A percentile compares a stretch with the other conserved stretches of the same genome.
Conservation (phyloP, 495 filamentous ascomycete species). For the Talaromyces trachyspermus region DNA sequence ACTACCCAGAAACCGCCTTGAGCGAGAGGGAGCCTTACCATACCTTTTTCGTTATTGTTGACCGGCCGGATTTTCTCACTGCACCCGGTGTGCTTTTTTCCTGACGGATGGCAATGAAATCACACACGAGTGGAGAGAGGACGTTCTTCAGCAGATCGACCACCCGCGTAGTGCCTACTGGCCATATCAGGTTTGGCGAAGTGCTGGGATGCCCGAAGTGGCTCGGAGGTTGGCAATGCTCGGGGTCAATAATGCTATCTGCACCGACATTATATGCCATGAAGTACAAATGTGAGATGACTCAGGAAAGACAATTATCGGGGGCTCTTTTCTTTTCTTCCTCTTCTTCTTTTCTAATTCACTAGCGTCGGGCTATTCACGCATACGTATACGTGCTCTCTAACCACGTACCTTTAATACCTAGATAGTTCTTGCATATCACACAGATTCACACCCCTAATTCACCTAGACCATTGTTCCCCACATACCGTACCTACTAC, state of each 20-base stretch:
- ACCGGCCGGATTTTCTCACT: constrained; percentile 4
- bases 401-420: no score
- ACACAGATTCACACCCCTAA: no score
- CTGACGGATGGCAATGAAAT: not conserved
- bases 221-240: constrained; percentile 7
- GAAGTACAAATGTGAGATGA: not conserved
- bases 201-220: constrained; percentile 8
- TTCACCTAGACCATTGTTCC: no score
- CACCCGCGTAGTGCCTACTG: not conserved
- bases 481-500: no score
- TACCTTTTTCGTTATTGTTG: constrained; percentile 4
- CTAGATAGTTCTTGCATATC: no score
- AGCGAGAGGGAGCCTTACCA: not conserved
- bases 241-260: not conserved
- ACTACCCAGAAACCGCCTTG: not conserved
- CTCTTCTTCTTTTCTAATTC: not conserved
- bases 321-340: not conserved
- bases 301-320: not conserved
- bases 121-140: constrained; percentile 1
- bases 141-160: not conserved
- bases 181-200: constrained; percentile 7
- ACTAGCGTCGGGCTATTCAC: no score
- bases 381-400: no score
- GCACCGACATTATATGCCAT: not conserved
- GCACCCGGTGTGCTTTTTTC: constrained; percentile 7